Evolutionary conservation across 2,329 filamentous ascomycete genomes (phyloP), one percentile per base, ranked within the genome.

Genomic region (Pseudogymnoascus sp.): DNA sequence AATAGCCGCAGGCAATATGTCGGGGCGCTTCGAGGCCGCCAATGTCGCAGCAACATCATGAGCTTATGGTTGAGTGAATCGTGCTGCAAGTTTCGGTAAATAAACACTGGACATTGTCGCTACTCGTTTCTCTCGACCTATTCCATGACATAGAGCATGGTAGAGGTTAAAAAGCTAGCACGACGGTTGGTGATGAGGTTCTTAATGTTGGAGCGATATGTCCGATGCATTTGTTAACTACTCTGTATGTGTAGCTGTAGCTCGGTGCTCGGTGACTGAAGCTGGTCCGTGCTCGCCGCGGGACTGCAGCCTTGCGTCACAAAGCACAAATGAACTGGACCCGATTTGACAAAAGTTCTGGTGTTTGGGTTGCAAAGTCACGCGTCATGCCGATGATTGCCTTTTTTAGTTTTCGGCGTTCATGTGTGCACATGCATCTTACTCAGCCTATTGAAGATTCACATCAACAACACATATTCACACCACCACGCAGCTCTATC

Each of bases 361-460:
- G 17, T 54, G 11, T n/a, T 54, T n/a, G 47, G 47, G 47, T 54
- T 54, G 47, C 29, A 8, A 54, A 54, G 47, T 54, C 47, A 54
- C 47, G 47, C n/a, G 47, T 54, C 26, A 54, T 33, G 47, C 47
- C 47, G 47, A 54, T 54, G 47, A 54, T 54, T 54, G 17, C 47
- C 47, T 7, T 33, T 33, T 54, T 17, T 54, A 17, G 47, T 13
- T 33, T 9, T 54, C 47, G 47, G 47, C 47, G 33, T 54, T 17
- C 44, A 33, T 13, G 26, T 33, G 26, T 10, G 33, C 29, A 33
- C 47, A 31, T 50, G 44, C 44, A 11, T 50, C 44, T 33, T 17
- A 54, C 26, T 54, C 33, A 59, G 37, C 57, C 31, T n/a, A 4
- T 24, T 15, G 24, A 40, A 13, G 37, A 40, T 26, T 37, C 21